Evolutionary conservation across 306 rosid species (phyloP).

Genomic region (Medicago truncatula): DNA sequence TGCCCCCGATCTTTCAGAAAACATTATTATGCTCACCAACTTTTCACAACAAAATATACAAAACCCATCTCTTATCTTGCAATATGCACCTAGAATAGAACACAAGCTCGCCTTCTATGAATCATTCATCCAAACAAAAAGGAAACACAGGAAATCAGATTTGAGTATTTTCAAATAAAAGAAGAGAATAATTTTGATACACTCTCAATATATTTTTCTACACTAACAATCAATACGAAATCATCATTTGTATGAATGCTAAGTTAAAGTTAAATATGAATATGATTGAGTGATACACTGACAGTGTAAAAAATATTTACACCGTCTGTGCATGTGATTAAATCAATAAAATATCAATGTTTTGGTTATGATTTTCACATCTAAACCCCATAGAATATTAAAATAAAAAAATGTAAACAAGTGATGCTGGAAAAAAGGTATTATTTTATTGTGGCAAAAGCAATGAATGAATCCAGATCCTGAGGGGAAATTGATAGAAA

Average conservation of each 20-base stretch:
- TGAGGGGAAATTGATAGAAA: not conserved
- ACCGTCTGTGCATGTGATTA: too few relatives aligned
- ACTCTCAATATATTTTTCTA: too few relatives aligned
- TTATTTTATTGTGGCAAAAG: not conserved
- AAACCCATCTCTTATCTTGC: conserved; percentile 48
- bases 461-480: conserved; percentile 46
- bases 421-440: too few relatives aligned
- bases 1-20: conserved; percentile 59
- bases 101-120: conserved; percentile 42
- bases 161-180: not conserved
- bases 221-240: too few relatives aligned
- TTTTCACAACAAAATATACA: conserved; percentile 41
- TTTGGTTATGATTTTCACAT: not conserved
- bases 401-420: conserved; percentile 5
- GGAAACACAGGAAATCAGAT: conserved; percentile 40
- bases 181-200: too few relatives aligned
- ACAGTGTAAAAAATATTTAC: too few relatives aligned
- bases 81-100: conserved; percentile 33
- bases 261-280: too few relatives aligned
- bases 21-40: conserved; percentile 58
- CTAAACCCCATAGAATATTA: conserved; percentile 11
- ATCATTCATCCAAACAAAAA: conserved; percentile 44
- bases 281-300: too few relatives aligned
- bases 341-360: too few relatives aligned
- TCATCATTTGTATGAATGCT: too few relatives aligned